Conservation (phyloP, 2,329 filamentous ascomycete genomes). For the Neodidymelliopsis sp. region DNA sequence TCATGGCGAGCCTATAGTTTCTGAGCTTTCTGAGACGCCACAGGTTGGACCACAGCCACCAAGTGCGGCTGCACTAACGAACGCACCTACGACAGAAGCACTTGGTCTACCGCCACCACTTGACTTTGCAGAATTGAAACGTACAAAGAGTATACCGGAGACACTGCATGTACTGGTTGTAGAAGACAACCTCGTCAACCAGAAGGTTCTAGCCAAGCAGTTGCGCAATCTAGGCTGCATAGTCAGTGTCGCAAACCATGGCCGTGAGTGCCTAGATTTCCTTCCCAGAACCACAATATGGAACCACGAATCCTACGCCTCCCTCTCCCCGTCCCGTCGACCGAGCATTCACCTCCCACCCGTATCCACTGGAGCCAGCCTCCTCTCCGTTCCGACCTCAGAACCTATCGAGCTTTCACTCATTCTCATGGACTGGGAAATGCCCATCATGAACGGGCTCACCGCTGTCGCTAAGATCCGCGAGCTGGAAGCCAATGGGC, state of each 20-base stretch:
- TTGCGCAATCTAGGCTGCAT: constrained; percentile 47
- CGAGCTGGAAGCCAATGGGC: constrained; percentile 29
- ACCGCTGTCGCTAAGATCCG: constrained; percentile 38
- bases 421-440: constrained; percentile 46
- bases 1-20: neutral
- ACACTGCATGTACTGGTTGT: constrained; percentile 42
- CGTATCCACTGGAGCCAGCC: constrained; percentile 12
- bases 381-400: neutral
- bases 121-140: constrained; percentile 15
- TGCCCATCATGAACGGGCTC: constrained; percentile 46
- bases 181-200: constrained; percentile 53
- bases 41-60: neutral
- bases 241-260: constrained; percentile 50
- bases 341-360: constrained; percentile 59
- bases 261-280: constrained; percentile 47
- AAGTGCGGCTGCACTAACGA: neutral
- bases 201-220: constrained; percentile 52
- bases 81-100: constrained; percentile 4
- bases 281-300: constrained; percentile 38
- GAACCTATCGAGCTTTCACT: constrained; percentile 26
- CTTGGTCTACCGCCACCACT: constrained; percentile 15
- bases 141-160: constrained; percentile 14
- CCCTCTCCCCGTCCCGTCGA: neutral
- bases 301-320: constrained; percentile 18
- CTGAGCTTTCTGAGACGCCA: no score